Evolutionary conservation across 495 filamentous ascomycete genomes (phyloP), one percentile per base, ranked within the genome.

Genomic region (Penicillium flavigenum): DNA sequence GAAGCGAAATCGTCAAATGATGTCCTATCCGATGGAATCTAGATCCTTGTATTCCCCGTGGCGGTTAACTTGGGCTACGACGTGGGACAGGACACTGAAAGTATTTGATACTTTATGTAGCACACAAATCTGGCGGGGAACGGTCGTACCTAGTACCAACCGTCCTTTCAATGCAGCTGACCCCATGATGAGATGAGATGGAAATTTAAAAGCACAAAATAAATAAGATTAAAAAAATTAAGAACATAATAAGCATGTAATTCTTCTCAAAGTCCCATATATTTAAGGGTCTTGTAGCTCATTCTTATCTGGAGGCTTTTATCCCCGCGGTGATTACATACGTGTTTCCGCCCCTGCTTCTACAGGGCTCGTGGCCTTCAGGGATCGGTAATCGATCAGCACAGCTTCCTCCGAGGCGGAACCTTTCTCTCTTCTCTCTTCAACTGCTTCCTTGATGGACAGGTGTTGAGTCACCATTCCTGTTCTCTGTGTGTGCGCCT

Each of bases 241-340:
- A 26, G n/a, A 4, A 44, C 17, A 38, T 3, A 41, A 42, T 8
- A 3, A 48, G 5, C 11, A 22, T 38, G 9, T 5, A 47, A 27
- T 31, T 31, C 31, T 12, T 8, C 12, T 22, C 42, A 44, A 22
- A 20, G 9, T 20, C 20, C 22, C 3, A 22, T 44, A 44, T 24
- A 43, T 22, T 31, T 29, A 34, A 2, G 17, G n/a, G 14, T 31
- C 9, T 22, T 36, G 29, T 19, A 48, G 9, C 19, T 22, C 31
- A 44, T 44, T 32, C 39, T 53, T 53, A 53, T 53, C 51, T 53
- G 26, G 38, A 14, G 26, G 14, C 24, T 43, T 44, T 43, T 32
- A 38, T 41, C 51, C 51, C 51, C 51, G 51, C 51, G 51, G 51
- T 53, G 51, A 53, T 53, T 53, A 53, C 51, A 53, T 44, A 55